Evolutionary conservation across 495 filamentous ascomycete species (phyloP).

Genomic region (Bacidia gigantensis): DNA sequence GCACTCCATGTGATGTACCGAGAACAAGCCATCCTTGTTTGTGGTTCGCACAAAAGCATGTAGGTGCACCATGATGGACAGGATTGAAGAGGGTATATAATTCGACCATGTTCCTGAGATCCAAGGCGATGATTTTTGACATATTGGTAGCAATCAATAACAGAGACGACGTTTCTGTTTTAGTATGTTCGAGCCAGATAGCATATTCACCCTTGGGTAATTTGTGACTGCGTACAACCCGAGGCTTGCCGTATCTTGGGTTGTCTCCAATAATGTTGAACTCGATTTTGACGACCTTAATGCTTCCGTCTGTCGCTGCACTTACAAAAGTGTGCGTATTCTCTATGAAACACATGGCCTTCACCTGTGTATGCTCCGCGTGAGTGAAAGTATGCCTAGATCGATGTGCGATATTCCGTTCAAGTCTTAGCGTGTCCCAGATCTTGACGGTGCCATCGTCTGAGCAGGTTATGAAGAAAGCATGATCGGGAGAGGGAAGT

Average conservation of each 20-base stretch:
- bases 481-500: conserved; percentile 74
- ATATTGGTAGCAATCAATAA: conserved; percentile 78
- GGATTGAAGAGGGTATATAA: conserved; percentile 77
- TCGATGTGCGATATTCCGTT: conserved; percentile 75
- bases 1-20: conserved; percentile 82
- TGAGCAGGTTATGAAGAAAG: conserved; percentile 86
- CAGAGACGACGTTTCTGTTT: conserved; percentile 62
- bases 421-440: conserved; percentile 83
- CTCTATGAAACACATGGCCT: conserved; percentile 76
- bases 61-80: conserved; percentile 84
- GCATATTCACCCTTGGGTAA: conserved; percentile 63
- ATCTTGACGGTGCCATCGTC: conserved; percentile 87
- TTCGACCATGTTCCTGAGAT: conserved; percentile 75
- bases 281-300: conserved; percentile 80
- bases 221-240: conserved; percentile 65
- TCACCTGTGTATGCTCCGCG: conserved; percentile 52
- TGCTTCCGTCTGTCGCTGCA: conserved; percentile 76
- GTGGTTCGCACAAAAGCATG: conserved; percentile 77
- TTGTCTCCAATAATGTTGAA: conserved; percentile 44
- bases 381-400: conserved; percentile 81
- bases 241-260: conserved; percentile 63
- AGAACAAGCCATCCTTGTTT: conserved; percentile 80
- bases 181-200: conserved; percentile 87
- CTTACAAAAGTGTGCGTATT: conserved; percentile 89
- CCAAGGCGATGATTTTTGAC: conserved; percentile 67